These are phyloP conservation scores for Fusarium armeniacum DNA, from an alignment of 2,329 filamentous ascomycete genomes.

Conservation along the genomic window DNA sequence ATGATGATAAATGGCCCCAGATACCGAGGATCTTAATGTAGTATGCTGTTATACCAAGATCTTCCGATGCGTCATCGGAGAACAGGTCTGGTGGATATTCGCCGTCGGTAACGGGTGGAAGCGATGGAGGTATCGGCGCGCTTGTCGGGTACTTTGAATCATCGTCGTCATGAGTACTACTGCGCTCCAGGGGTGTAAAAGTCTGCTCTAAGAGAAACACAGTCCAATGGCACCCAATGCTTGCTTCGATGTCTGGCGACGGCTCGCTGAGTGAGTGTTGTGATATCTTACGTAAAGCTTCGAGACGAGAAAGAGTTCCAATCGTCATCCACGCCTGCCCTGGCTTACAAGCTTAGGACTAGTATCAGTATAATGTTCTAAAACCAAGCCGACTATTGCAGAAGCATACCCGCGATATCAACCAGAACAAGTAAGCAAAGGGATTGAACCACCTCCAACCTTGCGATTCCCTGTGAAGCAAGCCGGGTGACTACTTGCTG, in stretches of 20 bases:
- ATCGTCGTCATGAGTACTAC: neutral
- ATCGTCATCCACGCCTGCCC: slow-evolving; percentile 24
- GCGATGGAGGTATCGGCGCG: slow-evolving; percentile 2
- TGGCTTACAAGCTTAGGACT: slow-evolving; percentile 4
- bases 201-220: slow-evolving; percentile 19
- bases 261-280: neutral
- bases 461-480: slow-evolving; percentile 11
- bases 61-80: slow-evolving; percentile 8
- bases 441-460: slow-evolving; percentile 5
- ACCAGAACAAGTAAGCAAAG: slow-evolving; percentile 13
- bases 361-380: fast-evolving
- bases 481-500: neutral
- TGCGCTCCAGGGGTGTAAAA: slow-evolving; percentile 19
- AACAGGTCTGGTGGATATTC: slow-evolving; percentile 22
- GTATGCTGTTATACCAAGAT: slow-evolving; percentile 18
- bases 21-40: slow-evolving; percentile 5
- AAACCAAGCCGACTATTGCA: fast-evolving
- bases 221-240: slow-evolving; percentile 9
- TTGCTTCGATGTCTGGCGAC: neutral
- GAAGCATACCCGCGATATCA: slow-evolving; percentile 2
- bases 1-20: slow-evolving; percentile 19
- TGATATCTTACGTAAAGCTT: slow-evolving; percentile 8
- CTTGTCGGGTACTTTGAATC: slow-evolving; percentile 12
- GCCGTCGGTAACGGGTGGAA: neutral
- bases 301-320: slow-evolving; percentile 14